Conservation (phyloP, 345 rosid genomes). For the Eucalyptus regnans region DNA sequence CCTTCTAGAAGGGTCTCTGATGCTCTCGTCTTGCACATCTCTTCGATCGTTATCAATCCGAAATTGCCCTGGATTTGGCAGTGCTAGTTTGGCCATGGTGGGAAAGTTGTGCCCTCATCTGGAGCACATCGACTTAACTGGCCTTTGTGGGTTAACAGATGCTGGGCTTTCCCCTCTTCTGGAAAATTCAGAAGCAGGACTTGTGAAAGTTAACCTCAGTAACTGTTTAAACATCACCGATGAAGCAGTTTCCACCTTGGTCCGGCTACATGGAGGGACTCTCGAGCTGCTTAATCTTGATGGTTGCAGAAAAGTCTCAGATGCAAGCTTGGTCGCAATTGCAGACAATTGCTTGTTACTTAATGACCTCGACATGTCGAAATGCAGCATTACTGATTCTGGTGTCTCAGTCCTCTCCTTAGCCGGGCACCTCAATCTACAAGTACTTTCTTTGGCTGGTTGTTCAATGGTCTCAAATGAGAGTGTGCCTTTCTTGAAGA, state of each 20-base stretch:
- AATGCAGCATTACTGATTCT: conserved; percentile 33
- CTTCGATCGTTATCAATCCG: conserved; percentile 43
- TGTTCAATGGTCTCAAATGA: conserved; percentile 44
- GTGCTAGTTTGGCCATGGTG: conserved; percentile 34
- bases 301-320: conserved; percentile 60
- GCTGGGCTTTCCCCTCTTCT: conserved; percentile 45
- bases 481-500: conserved; percentile 26
- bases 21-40: conserved; percentile 20
- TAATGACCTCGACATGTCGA: conserved; percentile 52
- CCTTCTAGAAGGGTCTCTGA: conserved; percentile 2
- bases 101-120: conserved; percentile 62
- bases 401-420: conserved; percentile 38
- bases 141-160: conserved; percentile 48
- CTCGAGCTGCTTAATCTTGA: conserved; percentile 48
- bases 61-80: conserved; percentile 66
- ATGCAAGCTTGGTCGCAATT: conserved; percentile 46
- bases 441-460: conserved; percentile 42
- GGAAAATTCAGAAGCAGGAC: conserved; percentile 37
- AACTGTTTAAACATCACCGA: conserved; percentile 53
- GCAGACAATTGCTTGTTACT: conserved; percentile 43
- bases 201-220: conserved; percentile 48
- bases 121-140: conserved; percentile 46
- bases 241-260: conserved; percentile 26
- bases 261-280: conserved; percentile 45
- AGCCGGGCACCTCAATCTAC: conserved; percentile 36